A percentile compares a stretch with the other conserved stretches of the same genome.
Evolutionary conservation across 352 stramenopile genomes (phyloP).

Genomic region (Globisporangium recalcitrans): DNA sequence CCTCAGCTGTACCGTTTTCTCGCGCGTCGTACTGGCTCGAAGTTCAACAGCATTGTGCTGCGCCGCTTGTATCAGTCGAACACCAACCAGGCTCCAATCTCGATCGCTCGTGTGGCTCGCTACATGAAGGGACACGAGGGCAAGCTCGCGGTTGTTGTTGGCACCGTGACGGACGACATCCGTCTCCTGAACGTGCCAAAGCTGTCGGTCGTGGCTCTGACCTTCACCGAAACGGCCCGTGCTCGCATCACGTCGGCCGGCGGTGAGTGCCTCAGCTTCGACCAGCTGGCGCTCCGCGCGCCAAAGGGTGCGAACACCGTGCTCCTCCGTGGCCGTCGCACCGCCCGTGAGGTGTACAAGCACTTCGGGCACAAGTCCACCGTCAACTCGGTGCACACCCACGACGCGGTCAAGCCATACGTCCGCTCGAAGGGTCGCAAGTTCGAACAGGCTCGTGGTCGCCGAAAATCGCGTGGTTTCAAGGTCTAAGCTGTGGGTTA

Average conservation of each 20-base stretch:
- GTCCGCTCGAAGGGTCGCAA: constrained; percentile 98
- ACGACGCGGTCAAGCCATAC: constrained; percentile 98
- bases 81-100: constrained; percentile 98
- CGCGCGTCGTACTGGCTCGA: constrained; percentile 95
- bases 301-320: constrained; percentile 98
- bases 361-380: constrained; percentile 98
- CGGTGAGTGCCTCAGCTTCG: constrained; percentile 99
- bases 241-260: constrained; percentile 97
- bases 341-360: constrained; percentile 94
- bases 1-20: constrained; percentile 94
- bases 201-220: constrained; percentile 94
- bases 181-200: constrained; percentile 96
- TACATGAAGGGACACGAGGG: constrained; percentile 99
- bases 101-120: constrained; percentile 92
- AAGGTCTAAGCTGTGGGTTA: constrained; percentile 93
- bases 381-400: constrained; percentile 97
- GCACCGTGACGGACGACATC: constrained; percentile 98
- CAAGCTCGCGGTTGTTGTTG: constrained; percentile 98
- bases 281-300: constrained; percentile 97
- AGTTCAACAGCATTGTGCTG: constrained; percentile 98
- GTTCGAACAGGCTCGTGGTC: constrained; percentile 99
- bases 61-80: constrained; percentile 99
- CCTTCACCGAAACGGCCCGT: constrained; percentile 97
- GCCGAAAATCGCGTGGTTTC: constrained; percentile 98
- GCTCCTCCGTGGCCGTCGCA: constrained; percentile 96